A percentile compares a stretch with the other conserved stretches of the same genome.
Evolutionary conservation across 2,329 filamentous ascomycete species (phyloP).

Genomic region (Scytalidium sp.): DNA sequence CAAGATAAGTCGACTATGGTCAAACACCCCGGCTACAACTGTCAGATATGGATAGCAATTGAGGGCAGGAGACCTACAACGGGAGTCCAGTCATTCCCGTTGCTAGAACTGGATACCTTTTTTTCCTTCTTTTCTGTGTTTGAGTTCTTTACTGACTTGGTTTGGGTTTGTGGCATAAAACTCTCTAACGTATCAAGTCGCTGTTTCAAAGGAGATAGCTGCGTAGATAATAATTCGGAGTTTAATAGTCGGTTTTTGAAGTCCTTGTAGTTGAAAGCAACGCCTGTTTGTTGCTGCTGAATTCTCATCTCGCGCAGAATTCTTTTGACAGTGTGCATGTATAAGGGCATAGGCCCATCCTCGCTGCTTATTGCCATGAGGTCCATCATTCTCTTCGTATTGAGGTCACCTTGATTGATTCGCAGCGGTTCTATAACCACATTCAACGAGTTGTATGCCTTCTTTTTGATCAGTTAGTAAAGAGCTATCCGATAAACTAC

Average conservation of each 20-base stretch:
- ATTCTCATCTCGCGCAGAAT: conserved; percentile 50
- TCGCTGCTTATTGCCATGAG: conserved; percentile 48
- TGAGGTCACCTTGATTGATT: conserved; percentile 45
- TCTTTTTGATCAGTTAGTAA: conserved; percentile 6
- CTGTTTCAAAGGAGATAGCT: conserved; percentile 54
- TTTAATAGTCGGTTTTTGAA: conserved; percentile 36
- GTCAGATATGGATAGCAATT: background rate
- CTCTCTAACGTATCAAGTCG: conserved; percentile 62
- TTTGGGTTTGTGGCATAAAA: conserved; percentile 47
- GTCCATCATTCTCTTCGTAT: conserved; percentile 48
- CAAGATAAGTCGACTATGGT: conserved; percentile 73
- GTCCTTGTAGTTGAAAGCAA: conserved; percentile 39
- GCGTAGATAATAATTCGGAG: conserved; percentile 40
- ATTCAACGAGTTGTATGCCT: conserved; percentile 37
- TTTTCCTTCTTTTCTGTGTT: conserved; percentile 1
- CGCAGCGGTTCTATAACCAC: conserved; percentile 42
- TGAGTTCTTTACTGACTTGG: background rate
- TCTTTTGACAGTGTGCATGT: conserved; percentile 44
- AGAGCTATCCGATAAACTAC: background rate
- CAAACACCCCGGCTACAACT: conserved; percentile 43
- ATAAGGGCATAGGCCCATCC: conserved; percentile 42
- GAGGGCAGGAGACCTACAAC: conserved; percentile 6
- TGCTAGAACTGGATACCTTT: background rate
- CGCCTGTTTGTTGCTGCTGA: conserved; percentile 26
- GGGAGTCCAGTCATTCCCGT: conserved; percentile 20